phyloP scores from a whole-genome alignment of 2,329 filamentous ascomycete genomes.

The Colletotrichum navitas region DNA sequence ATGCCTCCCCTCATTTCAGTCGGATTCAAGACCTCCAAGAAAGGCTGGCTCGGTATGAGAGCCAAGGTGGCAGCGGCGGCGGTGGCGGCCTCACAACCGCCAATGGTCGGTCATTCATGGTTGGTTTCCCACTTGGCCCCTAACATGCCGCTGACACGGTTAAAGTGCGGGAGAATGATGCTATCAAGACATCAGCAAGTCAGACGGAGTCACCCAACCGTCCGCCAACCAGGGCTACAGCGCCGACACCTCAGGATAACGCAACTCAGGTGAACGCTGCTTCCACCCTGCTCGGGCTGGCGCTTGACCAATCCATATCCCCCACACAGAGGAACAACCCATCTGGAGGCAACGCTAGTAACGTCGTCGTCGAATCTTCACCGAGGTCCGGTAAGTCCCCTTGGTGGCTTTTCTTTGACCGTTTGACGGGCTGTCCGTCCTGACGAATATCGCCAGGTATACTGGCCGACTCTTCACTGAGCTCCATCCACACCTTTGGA shows the following conservation, averaged over 20 bases:
- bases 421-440: neutral
- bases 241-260: slow-evolving; percentile 21
- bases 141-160: neutral
- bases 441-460: slow-evolving; percentile 31
- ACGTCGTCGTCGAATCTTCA: slow-evolving; percentile 3
- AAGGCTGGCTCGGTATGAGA: slow-evolving; percentile 42
- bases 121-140: rapidly evolving
- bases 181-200: neutral
- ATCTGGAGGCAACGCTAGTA: neutral
- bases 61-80: slow-evolving; percentile 1
- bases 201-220: neutral
- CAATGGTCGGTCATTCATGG: slow-evolving; percentile 14
- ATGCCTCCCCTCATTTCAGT: neutral
- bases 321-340: neutral
- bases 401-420: neutral
- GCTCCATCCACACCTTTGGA: slow-evolving; percentile 43
- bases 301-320: slow-evolving; percentile 22
- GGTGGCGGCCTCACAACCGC: neutral
- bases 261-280: slow-evolving; percentile 35
- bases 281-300: slow-evolving; percentile 23
- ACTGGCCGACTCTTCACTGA: slow-evolving; percentile 41
- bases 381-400: slow-evolving; percentile 16
- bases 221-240: slow-evolving; percentile 15
- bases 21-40: slow-evolving; percentile 44
- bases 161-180: slow-evolving; percentile 1